Evolutionary conservation across 805 yeast genomes (phyloP), one percentile per base, ranked within the genome.

Genomic region (Ogataea sp.): DNA sequence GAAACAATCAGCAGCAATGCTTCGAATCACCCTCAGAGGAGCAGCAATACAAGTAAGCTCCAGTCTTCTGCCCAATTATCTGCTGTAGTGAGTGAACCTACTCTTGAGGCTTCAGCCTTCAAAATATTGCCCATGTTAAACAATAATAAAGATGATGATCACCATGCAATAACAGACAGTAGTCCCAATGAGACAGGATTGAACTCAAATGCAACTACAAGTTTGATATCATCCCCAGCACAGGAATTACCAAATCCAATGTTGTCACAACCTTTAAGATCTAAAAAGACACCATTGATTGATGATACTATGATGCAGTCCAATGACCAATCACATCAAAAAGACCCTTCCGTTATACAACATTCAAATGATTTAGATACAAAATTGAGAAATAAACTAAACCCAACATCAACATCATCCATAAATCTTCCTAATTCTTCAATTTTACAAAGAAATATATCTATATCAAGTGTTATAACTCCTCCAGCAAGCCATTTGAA

Each of bases 51-150:
- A 3, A 27, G 26, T 16, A 36, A 17, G 14, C 14, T 36, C 5
- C 33, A 28, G 20, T 28, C 34, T 20, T 28, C 34, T 28, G 31
- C 37, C 6, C 18, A 36, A 14, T 18, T 36, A 16, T 6, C 29
- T 3, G 34, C 34, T 21, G 39, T 28, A 4, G 16, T 28, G 5
- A 25, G 32, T 28, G 39, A 36, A 16, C 34, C 39, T 4, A 27
- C 33, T 3, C 4, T 18, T 6, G 39, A 36, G 13, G 16, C 27
- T 2, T 36, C 39, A 10, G 39, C 39, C 20, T 29, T 28, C n/a
- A 15, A 32, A 20, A 36, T 36, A 8, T 15, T 36, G 13, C 39
- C 39, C 6, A 28, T 36, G 39, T 7, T 36, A 17, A 26, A 15
- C 25, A 23, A 16, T 7, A 33, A 21, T 10, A 32, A 5, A 16